phyloP scores from a whole-genome alignment of 345 rosid species.

The Salix caprea region DNA sequence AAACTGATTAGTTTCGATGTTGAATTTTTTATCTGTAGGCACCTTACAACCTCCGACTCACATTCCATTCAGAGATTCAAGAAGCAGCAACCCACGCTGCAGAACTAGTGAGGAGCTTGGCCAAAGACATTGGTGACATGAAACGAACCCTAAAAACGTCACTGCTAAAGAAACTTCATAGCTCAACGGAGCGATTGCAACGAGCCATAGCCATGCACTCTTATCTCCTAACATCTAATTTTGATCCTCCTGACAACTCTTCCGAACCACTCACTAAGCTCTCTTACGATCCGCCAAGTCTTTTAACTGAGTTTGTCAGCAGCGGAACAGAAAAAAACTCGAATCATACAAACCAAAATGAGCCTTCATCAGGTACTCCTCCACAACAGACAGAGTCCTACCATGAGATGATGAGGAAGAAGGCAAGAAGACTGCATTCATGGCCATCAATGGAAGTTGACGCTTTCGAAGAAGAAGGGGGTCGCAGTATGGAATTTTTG shows the following conservation, averaged over 20 bases:
- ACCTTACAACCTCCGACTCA: slow-evolving; percentile 42
- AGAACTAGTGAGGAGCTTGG: slow-evolving; percentile 45
- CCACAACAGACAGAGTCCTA: slow-evolving; percentile 32
- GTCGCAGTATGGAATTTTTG: slow-evolving; percentile 15
- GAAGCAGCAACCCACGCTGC: slow-evolving; percentile 52
- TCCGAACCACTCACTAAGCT: slow-evolving; percentile 25
- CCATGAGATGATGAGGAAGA: slow-evolving; percentile 59
- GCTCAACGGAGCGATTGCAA: slow-evolving; percentile 46
- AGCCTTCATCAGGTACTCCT: not conserved
- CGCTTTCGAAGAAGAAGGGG: slow-evolving; percentile 52
- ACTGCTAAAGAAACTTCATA: slow-evolving; percentile 42
- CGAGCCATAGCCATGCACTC: slow-evolving; percentile 47
- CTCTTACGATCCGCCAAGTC: slow-evolving; percentile 12
- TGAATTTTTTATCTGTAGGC: slow-evolving; percentile 36
- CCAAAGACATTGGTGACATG: slow-evolving; percentile 50
- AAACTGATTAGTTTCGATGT: not conserved
- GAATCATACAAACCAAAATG: not conserved
- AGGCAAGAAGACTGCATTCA: slow-evolving; percentile 45
- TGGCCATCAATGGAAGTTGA: slow-evolving; percentile 61
- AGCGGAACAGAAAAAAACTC: slow-evolving; percentile 6
- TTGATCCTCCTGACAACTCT: slow-evolving; percentile 27
- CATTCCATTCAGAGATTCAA: slow-evolving; percentile 45
- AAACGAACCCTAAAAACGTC: slow-evolving; percentile 31
- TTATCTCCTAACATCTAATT: slow-evolving; percentile 36
- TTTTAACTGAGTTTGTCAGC: slow-evolving; percentile 9